Conservation (phyloP, 306 rosid species). For the Medicago ruthenica region DNA sequence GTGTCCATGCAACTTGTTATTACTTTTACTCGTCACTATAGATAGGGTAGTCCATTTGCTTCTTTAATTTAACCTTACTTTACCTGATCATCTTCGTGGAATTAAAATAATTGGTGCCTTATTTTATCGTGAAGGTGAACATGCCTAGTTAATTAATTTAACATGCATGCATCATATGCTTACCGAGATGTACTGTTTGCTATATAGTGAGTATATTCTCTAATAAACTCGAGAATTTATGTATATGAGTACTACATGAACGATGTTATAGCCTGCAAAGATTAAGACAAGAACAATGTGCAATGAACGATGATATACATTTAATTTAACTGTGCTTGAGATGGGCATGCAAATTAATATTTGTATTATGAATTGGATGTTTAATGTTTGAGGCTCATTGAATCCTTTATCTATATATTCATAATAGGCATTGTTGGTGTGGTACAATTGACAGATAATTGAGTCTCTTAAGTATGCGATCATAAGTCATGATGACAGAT, state of each 20-base stretch:
- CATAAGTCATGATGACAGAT: no score
- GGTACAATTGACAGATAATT: no score
- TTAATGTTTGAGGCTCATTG: no score
- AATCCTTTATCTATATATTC: no score
- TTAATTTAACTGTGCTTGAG: no score
- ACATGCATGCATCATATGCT: not conserved
- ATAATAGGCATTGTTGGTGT: no score
- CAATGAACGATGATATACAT: no score
- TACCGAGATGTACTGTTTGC: not conserved
- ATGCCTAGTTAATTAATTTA: not conserved
- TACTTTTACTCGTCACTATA: conserved; percentile 9
- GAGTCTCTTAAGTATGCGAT: no score
- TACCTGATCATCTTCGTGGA: not conserved
- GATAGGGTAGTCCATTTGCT: not conserved
- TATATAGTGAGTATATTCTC: no score
- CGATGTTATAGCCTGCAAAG: not conserved
- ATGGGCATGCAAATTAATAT: not conserved
- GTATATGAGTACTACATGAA: not conserved
- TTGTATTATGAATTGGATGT: no score
- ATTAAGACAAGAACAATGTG: not conserved
- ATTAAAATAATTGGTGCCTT: not conserved
- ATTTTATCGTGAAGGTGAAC: not conserved
- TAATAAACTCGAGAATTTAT: no score
- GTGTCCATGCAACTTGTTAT: conserved; percentile 35
- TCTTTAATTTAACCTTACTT: not conserved